These are phyloP conservation scores for Turritis glabra DNA, from an alignment of 345 rosid genomes.

Conservation along the genomic window DNA sequence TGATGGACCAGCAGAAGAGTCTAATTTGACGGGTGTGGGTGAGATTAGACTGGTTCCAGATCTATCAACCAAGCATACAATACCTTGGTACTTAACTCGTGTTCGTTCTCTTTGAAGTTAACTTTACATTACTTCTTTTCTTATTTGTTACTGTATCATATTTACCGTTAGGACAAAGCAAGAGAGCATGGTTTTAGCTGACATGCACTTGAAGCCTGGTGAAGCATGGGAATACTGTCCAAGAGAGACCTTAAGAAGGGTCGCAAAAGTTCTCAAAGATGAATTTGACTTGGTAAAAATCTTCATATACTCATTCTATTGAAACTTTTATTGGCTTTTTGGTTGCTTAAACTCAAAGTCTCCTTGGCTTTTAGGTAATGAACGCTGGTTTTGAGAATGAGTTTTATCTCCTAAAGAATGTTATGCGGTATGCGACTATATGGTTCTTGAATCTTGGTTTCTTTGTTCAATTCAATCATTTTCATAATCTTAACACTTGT, in stretches of 20 bases:
- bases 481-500: not conserved
- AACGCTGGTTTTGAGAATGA: constrained; percentile 99
- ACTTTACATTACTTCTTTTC: not conserved
- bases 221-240: constrained; percentile 97
- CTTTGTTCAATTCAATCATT: not conserved
- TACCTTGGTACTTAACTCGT: constrained; percentile 67
- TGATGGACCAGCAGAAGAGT: constrained; percentile 84
- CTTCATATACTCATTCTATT: not conserved
- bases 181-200: constrained; percentile 95
- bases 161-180: constrained; percentile 52
- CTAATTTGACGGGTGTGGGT: constrained; percentile 73
- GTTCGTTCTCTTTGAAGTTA: not conserved
- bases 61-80: constrained; percentile 60
- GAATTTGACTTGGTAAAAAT: constrained; percentile 79
- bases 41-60: constrained; percentile 93
- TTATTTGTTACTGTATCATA: not conserved
- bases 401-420: constrained; percentile 77
- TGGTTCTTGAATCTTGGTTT: not conserved
- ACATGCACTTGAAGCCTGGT: constrained; percentile 83
- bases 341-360: constrained; percentile 12
- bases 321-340: not conserved
- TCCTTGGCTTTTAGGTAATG: constrained; percentile 54
- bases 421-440: constrained; percentile 45
- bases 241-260: constrained; percentile 76
- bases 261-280: constrained; percentile 65